Evolutionary conservation across 1,284 basidiomycete species (phyloP).

Genomic region (Naganishia sp.): DNA sequence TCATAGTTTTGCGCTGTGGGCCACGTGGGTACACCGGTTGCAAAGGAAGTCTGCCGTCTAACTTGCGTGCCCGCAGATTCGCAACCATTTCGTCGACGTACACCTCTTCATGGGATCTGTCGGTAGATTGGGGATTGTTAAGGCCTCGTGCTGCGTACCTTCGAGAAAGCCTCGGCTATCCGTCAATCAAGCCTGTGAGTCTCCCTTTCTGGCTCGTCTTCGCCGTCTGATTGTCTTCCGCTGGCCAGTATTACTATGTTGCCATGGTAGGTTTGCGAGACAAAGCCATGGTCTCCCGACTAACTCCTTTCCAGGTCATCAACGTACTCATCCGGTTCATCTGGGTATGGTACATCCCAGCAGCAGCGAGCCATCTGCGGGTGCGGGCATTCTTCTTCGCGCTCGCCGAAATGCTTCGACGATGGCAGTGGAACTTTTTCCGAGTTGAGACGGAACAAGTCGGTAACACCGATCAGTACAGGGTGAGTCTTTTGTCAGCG

Average conservation of each 20-base stretch:
- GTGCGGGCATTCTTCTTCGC: slow-evolving; percentile 70
- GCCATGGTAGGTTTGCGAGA: slow-evolving; percentile 47
- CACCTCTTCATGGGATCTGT: slow-evolving; percentile 71
- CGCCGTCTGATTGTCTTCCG: not conserved
- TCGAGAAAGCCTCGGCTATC: slow-evolving; percentile 72
- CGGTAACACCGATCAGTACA: slow-evolving; percentile 54
- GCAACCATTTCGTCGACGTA: slow-evolving; percentile 69
- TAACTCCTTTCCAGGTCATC: slow-evolving; percentile 41
- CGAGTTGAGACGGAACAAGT: slow-evolving; percentile 54
- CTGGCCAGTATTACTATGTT: slow-evolving; percentile 55
- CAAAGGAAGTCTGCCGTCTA: not conserved
- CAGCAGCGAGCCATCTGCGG: slow-evolving; percentile 58
- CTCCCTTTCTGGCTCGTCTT: not conserved
- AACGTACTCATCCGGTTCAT: slow-evolving; percentile 76
- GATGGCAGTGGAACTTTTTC: slow-evolving; percentile 94
- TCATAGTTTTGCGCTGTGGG: slow-evolving; percentile 33
- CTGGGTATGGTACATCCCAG: slow-evolving; percentile 78
- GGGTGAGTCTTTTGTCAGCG: slow-evolving; percentile 34
- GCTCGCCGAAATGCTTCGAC: slow-evolving; percentile 73
- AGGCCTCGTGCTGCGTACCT: slow-evolving; percentile 68
- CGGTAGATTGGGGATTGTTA: slow-evolving; percentile 64
- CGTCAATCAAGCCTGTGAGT: slow-evolving; percentile 63
- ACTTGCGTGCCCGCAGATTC: slow-evolving; percentile 41
- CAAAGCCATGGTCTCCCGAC: slow-evolving; percentile 53
- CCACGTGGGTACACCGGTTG: slow-evolving; percentile 15